Conservation (phyloP, 179 eudicot species). For the Amaranthus tricolor region DNA sequence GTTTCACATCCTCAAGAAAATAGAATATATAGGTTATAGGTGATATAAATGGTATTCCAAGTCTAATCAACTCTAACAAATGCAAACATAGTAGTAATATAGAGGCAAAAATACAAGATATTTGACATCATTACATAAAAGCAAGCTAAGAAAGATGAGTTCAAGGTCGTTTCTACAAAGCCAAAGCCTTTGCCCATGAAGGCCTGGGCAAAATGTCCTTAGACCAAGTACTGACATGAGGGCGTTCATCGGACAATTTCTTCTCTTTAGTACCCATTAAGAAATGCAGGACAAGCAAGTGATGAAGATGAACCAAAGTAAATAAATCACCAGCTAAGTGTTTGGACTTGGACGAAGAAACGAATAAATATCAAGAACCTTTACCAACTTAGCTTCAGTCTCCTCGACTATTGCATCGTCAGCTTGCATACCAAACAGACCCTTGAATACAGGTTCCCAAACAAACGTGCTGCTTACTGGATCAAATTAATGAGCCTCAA, state of each 20-base stretch:
- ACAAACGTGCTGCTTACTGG: constrained; percentile 34
- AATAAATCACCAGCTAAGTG: constrained; percentile 47
- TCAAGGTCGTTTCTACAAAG: constrained; percentile 13
- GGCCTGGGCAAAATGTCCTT: constrained; percentile 43
- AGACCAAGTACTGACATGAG: constrained; percentile 41
- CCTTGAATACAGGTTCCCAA: constrained; percentile 38
- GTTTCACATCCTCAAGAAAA: neutral
- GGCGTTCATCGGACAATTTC: constrained; percentile 34
- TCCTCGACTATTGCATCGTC: constrained; percentile 38
- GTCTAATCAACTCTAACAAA: neutral
- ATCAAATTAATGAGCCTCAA: constrained; percentile 55
- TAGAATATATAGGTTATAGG: neutral
- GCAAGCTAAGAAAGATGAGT: too few species aligned
- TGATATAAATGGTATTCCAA: neutral
- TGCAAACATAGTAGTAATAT: too few species aligned
- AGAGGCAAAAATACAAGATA: too few species aligned
- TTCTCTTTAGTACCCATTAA: constrained; percentile 28
- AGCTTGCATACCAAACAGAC: constrained; percentile 30
- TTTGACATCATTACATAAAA: too few species aligned
- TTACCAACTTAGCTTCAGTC: constrained; percentile 29
- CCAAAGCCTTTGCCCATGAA: constrained; percentile 43
- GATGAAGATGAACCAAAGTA: constrained; percentile 46
- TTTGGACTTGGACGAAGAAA: constrained; percentile 30
- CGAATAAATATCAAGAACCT: constrained; percentile 44
- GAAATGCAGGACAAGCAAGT: constrained; percentile 35